Conservation (phyloP, 345 rosid genomes). For the Jatropha curcas region DNA sequence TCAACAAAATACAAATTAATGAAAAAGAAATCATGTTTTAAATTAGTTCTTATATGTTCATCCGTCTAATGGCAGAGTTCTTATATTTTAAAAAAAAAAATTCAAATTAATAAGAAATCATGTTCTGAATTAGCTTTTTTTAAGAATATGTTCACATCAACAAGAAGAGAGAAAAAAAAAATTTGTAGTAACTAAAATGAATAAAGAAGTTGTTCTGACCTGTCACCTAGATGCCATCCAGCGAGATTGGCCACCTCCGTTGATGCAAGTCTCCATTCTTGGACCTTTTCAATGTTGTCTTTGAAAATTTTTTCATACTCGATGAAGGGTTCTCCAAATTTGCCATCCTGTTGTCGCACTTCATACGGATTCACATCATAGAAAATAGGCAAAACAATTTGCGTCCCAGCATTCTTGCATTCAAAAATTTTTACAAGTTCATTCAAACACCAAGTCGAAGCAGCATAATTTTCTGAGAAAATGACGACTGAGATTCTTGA, state of each 20-base stretch:
- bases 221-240: slow-evolving; percentile 10
- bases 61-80: background rate
- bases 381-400: background rate
- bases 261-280: slow-evolving; percentile 14
- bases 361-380: background rate
- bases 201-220: background rate
- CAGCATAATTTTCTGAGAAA: background rate
- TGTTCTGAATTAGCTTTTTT: too few species aligned
- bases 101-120: too few species aligned
- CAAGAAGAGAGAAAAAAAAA: too few species aligned
- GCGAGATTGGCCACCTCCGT: slow-evolving; percentile 9
- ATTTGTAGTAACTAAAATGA: background rate
- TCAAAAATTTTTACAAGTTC: background rate
- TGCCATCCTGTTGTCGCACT: background rate
- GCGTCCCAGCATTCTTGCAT: background rate
- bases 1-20: too few species aligned
- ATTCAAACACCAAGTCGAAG: slow-evolving; percentile 1
- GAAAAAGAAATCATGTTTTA: too few species aligned
- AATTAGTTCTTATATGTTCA: too few species aligned
- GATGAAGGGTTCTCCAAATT: background rate
- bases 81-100: too few species aligned
- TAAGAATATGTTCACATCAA: too few species aligned
- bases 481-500: background rate
- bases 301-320: background rate
- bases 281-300: background rate